Base-by-base conservation (phyloP, 2,329 filamentous ascomycete genomes). In the Metarhizium rileyi region DNA sequence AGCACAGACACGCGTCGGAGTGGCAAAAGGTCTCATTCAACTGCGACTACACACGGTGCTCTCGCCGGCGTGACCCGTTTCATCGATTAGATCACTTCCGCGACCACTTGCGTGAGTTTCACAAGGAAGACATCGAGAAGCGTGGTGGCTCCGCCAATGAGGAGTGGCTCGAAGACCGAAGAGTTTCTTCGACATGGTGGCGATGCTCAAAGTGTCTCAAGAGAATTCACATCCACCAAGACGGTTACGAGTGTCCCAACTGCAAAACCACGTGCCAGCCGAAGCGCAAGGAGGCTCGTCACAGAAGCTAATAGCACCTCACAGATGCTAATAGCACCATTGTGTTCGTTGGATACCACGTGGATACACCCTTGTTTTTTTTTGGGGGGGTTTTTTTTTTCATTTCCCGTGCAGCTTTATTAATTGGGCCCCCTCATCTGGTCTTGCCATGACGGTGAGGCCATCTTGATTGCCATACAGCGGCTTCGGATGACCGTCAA, bases 41-140 rank as follows among this genome's bases (percentile, higher is more conserved):
- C 20, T 81, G 78, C 61, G 77, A 80, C 66, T 79, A 78, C 56
- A 60, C 64, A 18, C 66, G 61, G 47, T 80, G 78, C 58, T 52
- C 60, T 23, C 71, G 78, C 7, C 63, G 62, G 26, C 58, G 60
- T 5, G 63, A 69, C 2, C 71, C 76, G 2, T 80, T 81, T 57
- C 67, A 69, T 55, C 71, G 78, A 30, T 70, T 73, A 28, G 78
- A 81, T 53, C 78, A 81, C 62, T 78, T 71, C 58, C 70, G 77
- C 35, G 76, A 79, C 50, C 78, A 81, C 59, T 69, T 78, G 35
- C 71, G 78, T 28, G 71, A 76, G 43, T 77, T 67, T 53, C 78
- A 81, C 66, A 67, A 67, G 49, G 78, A 81, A 57, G 75, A 79
- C 52, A 69, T 78, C 30, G 65, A 68, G 55, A 74, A 74, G 64